Conservation (phyloP, 176 grass and related monocot species). For the Cenchrus purpureus region DNA sequence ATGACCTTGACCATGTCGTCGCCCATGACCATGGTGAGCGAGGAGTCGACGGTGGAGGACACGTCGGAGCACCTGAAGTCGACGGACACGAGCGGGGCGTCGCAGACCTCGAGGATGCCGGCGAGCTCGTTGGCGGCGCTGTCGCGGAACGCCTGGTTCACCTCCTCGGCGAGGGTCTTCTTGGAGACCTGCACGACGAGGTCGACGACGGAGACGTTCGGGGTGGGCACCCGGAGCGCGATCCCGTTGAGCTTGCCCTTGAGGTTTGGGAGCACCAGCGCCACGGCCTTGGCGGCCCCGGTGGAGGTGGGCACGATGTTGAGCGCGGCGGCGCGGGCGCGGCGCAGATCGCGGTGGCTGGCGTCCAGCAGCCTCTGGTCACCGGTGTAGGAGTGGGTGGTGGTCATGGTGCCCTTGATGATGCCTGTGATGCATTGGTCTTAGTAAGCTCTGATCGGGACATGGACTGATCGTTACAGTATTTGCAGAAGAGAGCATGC, state of each 20-base stretch:
- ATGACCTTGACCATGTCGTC: slow-evolving; percentile 83
- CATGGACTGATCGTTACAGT: too few relatives aligned
- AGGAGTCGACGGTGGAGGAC: slow-evolving; percentile 60
- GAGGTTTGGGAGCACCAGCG: slow-evolving; percentile 80
- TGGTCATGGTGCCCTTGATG: slow-evolving; percentile 94
- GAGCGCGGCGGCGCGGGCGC: slow-evolving; percentile 78
- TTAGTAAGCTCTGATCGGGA: background rate
- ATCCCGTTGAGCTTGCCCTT: slow-evolving; percentile 94
- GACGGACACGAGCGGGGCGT: slow-evolving; percentile 77
- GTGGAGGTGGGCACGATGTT: slow-evolving; percentile 93
- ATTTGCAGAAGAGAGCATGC: too few relatives aligned
- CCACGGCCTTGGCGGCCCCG: slow-evolving; percentile 83
- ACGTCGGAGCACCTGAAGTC: slow-evolving; percentile 84
- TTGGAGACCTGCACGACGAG: slow-evolving; percentile 79
- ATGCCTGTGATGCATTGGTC: slow-evolving; percentile 48
- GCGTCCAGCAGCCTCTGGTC: slow-evolving; percentile 86
- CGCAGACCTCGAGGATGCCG: slow-evolving; percentile 76
- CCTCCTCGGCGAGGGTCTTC: slow-evolving; percentile 86
- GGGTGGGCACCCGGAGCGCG: slow-evolving; percentile 83
- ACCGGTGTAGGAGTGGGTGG: slow-evolving; percentile 85
- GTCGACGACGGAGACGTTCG: slow-evolving; percentile 86
- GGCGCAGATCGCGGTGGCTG: slow-evolving; percentile 83
- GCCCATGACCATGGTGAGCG: slow-evolving; percentile 77
- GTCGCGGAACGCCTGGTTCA: slow-evolving; percentile 75
- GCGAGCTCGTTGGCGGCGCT: slow-evolving; percentile 60